These are phyloP conservation scores for Dioscorea dumetorum DNA, from an alignment of 106 monocot species.

Conservation along the genomic window DNA sequence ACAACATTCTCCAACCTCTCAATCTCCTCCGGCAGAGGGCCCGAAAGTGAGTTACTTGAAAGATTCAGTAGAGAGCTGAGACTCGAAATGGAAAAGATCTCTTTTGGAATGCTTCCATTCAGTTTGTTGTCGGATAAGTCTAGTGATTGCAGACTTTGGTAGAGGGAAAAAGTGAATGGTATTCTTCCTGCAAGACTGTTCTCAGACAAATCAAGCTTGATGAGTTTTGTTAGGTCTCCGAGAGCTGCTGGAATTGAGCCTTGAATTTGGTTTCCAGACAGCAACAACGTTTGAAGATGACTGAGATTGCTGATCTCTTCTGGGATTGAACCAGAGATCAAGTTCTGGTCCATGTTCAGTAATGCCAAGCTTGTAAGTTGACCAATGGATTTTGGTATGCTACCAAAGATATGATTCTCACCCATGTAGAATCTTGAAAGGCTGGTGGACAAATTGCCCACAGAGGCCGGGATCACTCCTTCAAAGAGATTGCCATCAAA, in stretches of 20 bases:
- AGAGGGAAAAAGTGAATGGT: constrained; percentile 13
- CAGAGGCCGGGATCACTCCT: constrained; percentile 22
- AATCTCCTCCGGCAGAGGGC: constrained; percentile 17
- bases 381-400: constrained; percentile 31
- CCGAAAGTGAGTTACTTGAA: constrained; percentile 20
- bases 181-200: constrained; percentile 20
- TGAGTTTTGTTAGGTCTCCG: constrained; percentile 18
- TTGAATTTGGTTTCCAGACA: constrained; percentile 18
- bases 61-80: constrained; percentile 19
- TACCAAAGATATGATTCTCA: constrained; percentile 20
- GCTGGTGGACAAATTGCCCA: constrained; percentile 29
- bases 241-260: constrained; percentile 27
- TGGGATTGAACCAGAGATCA: constrained; percentile 29
- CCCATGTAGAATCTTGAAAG: constrained; percentile 27
- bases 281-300: constrained; percentile 11
- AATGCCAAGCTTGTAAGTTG: constrained; percentile 18
- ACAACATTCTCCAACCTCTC: constrained; percentile 13
- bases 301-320: constrained; percentile 18
- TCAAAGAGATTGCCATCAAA: constrained; percentile 21
- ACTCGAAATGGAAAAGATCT: constrained; percentile 10
- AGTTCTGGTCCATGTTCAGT: constrained; percentile 28
- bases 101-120: constrained; percentile 20
- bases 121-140: constrained; percentile 26
- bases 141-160: constrained; percentile 6
- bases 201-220: constrained; percentile 13